A percentile compares a stretch with the other conserved stretches of the same genome.
phyloP scores from a whole-genome alignment of 768 basidiomycete genomes.

The Chalciporus pseudorubinellus region DNA sequence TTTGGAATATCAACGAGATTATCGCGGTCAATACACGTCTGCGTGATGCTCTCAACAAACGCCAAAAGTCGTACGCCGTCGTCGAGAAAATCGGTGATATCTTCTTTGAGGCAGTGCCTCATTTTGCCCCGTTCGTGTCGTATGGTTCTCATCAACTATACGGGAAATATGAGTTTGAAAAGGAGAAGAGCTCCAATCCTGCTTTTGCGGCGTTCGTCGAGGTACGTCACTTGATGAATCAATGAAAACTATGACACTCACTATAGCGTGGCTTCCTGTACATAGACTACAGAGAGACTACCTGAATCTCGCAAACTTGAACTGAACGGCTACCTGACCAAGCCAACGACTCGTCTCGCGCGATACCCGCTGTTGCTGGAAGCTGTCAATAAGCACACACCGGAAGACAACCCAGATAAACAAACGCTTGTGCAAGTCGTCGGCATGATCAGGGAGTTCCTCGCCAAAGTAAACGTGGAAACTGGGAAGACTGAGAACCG shows the following conservation, averaged over 20 bases:
- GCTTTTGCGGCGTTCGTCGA: conserved; percentile 96
- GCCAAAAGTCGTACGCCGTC: conserved; percentile 93
- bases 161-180: conserved; percentile 99
- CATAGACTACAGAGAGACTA: conserved; percentile 81
- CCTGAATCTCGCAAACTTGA: conserved; percentile 97
- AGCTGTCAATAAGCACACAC: conserved; percentile 89
- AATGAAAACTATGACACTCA: neutral
- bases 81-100: conserved; percentile 93
- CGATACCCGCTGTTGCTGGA: conserved; percentile 92
- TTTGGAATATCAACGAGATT: conserved; percentile 97
- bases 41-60: conserved; percentile 91
- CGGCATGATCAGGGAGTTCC: conserved; percentile 72
- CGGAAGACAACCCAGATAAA: conserved; percentile 88
- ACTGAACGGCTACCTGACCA: conserved; percentile 95
- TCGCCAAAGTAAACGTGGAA: conserved; percentile 87
- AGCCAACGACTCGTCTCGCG: conserved; percentile 96
- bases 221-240: conserved; percentile 40
- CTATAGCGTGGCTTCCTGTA: neutral
- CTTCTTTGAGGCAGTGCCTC: conserved; percentile 78
- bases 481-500: conserved; percentile 95
- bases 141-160: conserved; percentile 97
- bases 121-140: conserved; percentile 89
- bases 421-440: conserved; percentile 72
- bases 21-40: conserved; percentile 86
- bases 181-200: conserved; percentile 91